A percentile compares a stretch with the other conserved stretches of the same genome.
These are phyloP conservation scores for Gymnopus androsaceus DNA, from an alignment of 1,284 basidiomycete species.

Conservation along the genomic window DNA sequence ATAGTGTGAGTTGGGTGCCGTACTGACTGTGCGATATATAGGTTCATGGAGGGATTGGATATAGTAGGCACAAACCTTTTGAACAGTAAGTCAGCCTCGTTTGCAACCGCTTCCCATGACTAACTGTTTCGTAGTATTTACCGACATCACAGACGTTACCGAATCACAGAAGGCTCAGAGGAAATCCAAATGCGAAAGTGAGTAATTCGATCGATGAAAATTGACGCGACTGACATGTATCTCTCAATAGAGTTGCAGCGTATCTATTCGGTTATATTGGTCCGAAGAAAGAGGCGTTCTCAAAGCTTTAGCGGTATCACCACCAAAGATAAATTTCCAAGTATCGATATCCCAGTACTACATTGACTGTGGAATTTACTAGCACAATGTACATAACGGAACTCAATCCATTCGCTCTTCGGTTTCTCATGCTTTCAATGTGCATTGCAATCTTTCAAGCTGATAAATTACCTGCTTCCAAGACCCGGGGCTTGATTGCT, in stretches of 20 bases:
- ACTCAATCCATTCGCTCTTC: too few relatives aligned
- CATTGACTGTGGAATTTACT: too few relatives aligned
- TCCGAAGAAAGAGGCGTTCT: constrained; percentile 11
- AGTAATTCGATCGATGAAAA: not conserved
- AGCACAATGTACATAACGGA: too few relatives aligned
- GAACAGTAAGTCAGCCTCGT: not conserved
- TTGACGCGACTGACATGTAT: not conserved
- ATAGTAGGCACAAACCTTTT: constrained; percentile 7
- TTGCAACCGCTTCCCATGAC: not conserved
- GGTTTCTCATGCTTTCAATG: too few relatives aligned
- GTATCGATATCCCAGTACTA: too few relatives aligned
- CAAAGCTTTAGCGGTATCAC: too few relatives aligned
- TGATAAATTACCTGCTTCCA: too few relatives aligned
- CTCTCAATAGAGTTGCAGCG: constrained; percentile 13
- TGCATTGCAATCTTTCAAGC: too few relatives aligned
- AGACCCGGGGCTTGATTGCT: too few relatives aligned
- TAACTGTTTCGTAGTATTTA: constrained; percentile 13
- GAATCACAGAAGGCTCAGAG: constrained; percentile 15
- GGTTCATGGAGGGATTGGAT: constrained; percentile 13
- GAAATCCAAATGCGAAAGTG: constrained; percentile 16
- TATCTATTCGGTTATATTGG: constrained; percentile 14
- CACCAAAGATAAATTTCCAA: too few relatives aligned
- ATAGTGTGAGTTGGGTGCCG: not conserved
- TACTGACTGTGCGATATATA: not conserved
- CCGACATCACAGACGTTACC: constrained; percentile 13